phyloP scores from a whole-genome alignment of 495 filamentous ascomycete genomes.

The Polyplosphaeria fusca region DNA sequence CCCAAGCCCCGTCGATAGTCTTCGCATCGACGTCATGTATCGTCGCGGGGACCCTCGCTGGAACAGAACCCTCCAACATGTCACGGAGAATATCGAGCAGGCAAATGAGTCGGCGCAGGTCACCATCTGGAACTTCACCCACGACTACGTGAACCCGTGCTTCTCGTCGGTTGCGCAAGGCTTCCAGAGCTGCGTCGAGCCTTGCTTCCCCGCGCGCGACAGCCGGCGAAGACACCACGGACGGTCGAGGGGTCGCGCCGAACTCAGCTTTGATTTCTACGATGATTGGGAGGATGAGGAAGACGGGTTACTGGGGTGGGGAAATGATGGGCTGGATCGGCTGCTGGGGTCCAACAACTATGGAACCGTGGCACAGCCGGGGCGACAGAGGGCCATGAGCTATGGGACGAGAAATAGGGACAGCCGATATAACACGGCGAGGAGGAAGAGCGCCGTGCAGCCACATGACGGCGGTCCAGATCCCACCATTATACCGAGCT shows the following conservation, averaged over 20 bases:
- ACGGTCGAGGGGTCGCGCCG: constrained; percentile 59
- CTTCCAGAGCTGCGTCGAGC: constrained; percentile 64
- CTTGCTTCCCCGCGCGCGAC: constrained; percentile 71
- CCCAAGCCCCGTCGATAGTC: constrained; percentile 9
- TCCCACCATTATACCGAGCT: constrained; percentile 86
- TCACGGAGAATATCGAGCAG: constrained; percentile 86
- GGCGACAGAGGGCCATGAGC: constrained; percentile 77
- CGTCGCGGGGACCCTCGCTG: constrained; percentile 85
- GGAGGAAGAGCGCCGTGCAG: constrained; percentile 64
- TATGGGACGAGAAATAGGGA: constrained; percentile 64
- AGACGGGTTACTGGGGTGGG: constrained; percentile 64
- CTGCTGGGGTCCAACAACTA: constrained; percentile 67
- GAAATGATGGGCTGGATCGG: constrained; percentile 81
- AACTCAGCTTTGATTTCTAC: constrained; percentile 94
- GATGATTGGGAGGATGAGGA: constrained; percentile 92
- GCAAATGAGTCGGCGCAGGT: constrained; percentile 89
- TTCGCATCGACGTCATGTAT: constrained; percentile 42
- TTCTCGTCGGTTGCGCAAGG: constrained; percentile 62
- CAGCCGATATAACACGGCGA: constrained; percentile 26
- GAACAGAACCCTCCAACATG: constrained; percentile 87
- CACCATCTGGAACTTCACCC: constrained; percentile 80
- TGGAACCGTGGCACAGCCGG: constrained; percentile 60
- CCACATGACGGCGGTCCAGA: constrained; percentile 62
- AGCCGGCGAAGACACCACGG: constrained; percentile 67
- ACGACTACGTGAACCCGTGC: constrained; percentile 81